A percentile compares a stretch with the other conserved stretches of the same genome.
These are phyloP conservation scores for Bipolaris cookei DNA, from an alignment of 2,329 filamentous ascomycete genomes.

Conservation along the genomic window DNA sequence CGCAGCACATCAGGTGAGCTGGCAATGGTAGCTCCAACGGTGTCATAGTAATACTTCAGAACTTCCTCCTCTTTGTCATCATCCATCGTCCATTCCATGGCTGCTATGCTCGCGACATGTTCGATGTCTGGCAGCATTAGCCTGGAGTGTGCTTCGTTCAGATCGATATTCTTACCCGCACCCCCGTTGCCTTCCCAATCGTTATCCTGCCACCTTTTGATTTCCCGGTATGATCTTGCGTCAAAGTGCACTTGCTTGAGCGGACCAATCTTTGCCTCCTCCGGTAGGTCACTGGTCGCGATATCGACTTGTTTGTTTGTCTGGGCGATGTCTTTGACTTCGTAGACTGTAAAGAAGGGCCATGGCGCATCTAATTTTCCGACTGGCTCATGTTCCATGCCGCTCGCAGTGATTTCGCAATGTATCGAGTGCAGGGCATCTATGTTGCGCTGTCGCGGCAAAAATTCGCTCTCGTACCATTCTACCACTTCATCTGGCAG, in stretches of 20 bases:
- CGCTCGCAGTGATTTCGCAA: conserved; percentile 20
- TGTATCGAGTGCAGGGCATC: conserved; percentile 19
- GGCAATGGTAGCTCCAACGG: conserved; percentile 16
- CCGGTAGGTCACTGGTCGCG: conserved; percentile 5
- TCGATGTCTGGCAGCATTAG: conserved; percentile 18
- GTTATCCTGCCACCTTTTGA: conserved; percentile 21
- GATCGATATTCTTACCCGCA: conserved; percentile 11
- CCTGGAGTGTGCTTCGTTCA: conserved; percentile 1
- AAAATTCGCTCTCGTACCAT: conserved; percentile 27
- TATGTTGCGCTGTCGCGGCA: conserved; percentile 12
- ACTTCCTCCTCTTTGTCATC: conserved; percentile 19
- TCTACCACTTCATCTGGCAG: conserved; percentile 16
- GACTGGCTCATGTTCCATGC: conserved; percentile 24
- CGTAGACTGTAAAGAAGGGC: conserved; percentile 20
- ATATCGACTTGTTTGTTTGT: too few species aligned
- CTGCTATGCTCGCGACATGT: conserved; percentile 19
- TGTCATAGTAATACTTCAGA: conserved; percentile 14
- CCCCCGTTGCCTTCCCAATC: conserved; percentile 19
- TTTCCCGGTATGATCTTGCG: conserved; percentile 19
- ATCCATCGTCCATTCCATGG: conserved; percentile 23
- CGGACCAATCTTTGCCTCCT: neutral
- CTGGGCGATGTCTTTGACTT: conserved; percentile 4
- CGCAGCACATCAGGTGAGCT: conserved; percentile 22
- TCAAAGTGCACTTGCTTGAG: conserved; percentile 21
- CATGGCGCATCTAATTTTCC: conserved; percentile 26